Evolutionary conservation across 2,329 filamentous ascomycete species (phyloP).

Genomic region (Colletotrichum nymphaeae): DNA sequence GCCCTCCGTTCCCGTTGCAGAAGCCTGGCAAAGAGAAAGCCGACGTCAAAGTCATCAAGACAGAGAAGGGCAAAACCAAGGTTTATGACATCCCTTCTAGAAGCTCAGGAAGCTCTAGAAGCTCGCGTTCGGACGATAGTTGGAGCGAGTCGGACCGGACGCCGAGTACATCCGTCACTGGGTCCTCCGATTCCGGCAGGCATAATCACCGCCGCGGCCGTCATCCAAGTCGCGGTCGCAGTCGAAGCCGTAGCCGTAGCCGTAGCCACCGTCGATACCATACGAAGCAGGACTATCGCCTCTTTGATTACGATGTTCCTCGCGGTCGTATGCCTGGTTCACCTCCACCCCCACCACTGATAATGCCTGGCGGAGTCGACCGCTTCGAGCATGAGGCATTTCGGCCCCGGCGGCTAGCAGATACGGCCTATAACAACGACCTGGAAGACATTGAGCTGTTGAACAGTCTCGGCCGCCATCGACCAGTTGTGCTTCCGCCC

Average conservation of each 20-base stretch:
- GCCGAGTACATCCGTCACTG: constrained; percentile 37
- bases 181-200: constrained; percentile 26
- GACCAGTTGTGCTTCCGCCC: neutral
- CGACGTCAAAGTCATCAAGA: constrained; percentile 22
- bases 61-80: constrained; percentile 22
- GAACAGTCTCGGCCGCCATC: constrained; percentile 5
- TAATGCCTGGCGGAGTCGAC: neutral
- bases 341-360: neutral
- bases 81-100: constrained; percentile 13
- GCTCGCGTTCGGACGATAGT: constrained; percentile 9
- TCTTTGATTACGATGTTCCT: constrained; percentile 9
- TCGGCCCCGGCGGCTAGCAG: neutral
- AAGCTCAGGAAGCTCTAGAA: constrained; percentile 36
- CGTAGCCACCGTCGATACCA: constrained; percentile 32
- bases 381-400: constrained; percentile 5
- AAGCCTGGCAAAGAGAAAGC: neutral
- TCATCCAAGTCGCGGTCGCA: constrained; percentile 9
- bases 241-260: constrained; percentile 26
- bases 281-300: constrained; percentile 14
- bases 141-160: constrained; percentile 31
- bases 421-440: neutral
- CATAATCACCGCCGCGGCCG: constrained; percentile 8
- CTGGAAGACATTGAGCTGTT: neutral
- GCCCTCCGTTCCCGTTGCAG: neutral
- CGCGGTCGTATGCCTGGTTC: constrained; percentile 2